Conservation (phyloP, 2,329 filamentous ascomycete genomes). For the Colletotrichum aenigma region DNA sequence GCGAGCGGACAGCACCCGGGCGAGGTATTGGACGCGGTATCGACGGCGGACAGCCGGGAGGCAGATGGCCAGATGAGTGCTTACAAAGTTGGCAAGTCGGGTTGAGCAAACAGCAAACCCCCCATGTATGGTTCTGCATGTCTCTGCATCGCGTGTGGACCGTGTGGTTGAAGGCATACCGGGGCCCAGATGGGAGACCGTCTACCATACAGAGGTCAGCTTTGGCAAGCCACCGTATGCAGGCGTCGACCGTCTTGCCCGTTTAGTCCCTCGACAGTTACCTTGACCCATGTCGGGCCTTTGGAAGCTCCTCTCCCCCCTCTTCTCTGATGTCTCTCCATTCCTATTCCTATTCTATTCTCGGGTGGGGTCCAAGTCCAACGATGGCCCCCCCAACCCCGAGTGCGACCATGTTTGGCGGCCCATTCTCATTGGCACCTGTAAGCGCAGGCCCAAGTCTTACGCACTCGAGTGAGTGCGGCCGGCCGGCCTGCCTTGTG, state of each 20-base stretch:
- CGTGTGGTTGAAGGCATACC: conserved; percentile 22
- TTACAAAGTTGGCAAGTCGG: conserved; percentile 12
- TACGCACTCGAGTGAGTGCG: conserved; percentile 12
- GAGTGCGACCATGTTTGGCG: conserved; percentile 20
- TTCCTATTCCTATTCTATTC: conserved; percentile 21
- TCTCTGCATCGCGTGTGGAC: conserved; percentile 23
- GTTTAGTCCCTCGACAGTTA: conserved; percentile 34
- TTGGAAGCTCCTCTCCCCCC: conserved; percentile 5
- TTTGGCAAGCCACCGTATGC: conserved; percentile 22
- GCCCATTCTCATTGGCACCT: conserved; percentile 47
- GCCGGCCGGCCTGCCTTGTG: conserved; percentile 15
- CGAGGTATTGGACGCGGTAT: background rate
- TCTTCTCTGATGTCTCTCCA: conserved; percentile 1
- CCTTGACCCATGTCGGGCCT: conserved; percentile 28
- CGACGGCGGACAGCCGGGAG: conserved; percentile 13
- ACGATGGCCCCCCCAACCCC: conserved; percentile 21
- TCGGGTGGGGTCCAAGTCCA: conserved; percentile 15
- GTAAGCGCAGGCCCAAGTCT: conserved; percentile 45
- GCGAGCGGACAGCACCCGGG: background rate
- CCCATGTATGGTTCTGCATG: conserved; percentile 14
- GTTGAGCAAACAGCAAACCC: background rate
- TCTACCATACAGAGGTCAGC: conserved; percentile 11
- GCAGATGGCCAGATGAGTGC: background rate
- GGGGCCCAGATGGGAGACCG: background rate
- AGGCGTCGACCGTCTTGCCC: conserved; percentile 33